Conservation (phyloP, 1,139 yeast species). For the Magnusiomyces tetraspermus region DNA sequence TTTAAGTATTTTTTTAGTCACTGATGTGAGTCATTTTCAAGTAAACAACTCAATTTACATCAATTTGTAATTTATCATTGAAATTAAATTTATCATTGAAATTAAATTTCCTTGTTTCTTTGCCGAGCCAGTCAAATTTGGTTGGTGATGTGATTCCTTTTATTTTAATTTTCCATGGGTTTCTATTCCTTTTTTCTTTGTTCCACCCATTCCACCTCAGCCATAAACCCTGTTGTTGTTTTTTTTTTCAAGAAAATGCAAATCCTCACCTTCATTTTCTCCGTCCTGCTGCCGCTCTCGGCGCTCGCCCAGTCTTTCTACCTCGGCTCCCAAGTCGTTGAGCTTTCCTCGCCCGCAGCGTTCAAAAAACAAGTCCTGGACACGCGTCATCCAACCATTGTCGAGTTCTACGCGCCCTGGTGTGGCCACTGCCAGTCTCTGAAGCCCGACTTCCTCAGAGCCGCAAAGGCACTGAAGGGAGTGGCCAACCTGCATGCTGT, state of each 20-base stretch:
- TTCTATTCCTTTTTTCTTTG: too few relatives aligned
- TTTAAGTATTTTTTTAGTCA: too few relatives aligned
- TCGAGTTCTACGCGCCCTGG: constrained; percentile 97
- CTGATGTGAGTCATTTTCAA: too few relatives aligned
- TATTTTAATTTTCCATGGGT: too few relatives aligned
- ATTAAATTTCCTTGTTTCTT: too few relatives aligned
- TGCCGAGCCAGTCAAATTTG: too few relatives aligned
- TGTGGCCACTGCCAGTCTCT: constrained; percentile 74
- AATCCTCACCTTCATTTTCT: neutral
- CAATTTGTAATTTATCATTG: too few relatives aligned
- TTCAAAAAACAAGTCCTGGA: constrained; percentile 57
- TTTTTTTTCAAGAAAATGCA: neutral
- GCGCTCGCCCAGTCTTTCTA: constrained; percentile 32
- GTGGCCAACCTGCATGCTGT: constrained; percentile 72
- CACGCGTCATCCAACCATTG: constrained; percentile 71
- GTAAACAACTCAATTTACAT: too few relatives aligned
- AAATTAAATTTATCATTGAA: too few relatives aligned
- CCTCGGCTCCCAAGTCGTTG: constrained; percentile 43
- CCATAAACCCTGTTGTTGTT: too few relatives aligned
- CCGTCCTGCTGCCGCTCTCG: neutral
- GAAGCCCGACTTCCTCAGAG: constrained; percentile 55
- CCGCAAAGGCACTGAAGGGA: constrained; percentile 53
- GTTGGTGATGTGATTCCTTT: too few relatives aligned
- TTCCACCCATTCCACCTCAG: too few relatives aligned
- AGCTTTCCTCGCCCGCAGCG: constrained; percentile 40